Evolutionary conservation across 108 stramenopile genomes (phyloP), one percentile per base, ranked within the genome.

Genomic region (Cyclotella distinguenda): DNA sequence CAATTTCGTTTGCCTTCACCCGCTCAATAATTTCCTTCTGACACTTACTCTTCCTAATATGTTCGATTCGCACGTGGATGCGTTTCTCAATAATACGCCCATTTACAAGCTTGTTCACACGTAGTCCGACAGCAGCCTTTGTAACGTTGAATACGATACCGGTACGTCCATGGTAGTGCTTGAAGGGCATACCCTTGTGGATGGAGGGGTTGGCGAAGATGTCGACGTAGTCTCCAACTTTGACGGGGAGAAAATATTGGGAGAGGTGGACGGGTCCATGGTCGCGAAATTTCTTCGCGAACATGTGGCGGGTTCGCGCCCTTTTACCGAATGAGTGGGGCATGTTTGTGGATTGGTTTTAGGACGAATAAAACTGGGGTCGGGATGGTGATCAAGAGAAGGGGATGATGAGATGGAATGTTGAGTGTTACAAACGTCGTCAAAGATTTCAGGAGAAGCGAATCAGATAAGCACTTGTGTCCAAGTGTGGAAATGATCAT

Each of bases 171-270:
- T 99, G 99, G 94, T 98, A 99, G 85, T 88, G 84, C 88, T 98
- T 97, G 96, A 96, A 94, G 51, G 99, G 99, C 99, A 99, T 99
- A 85, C 99, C 99, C 91, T 97, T 98, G 89, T 98, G 97, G 62
- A 96, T 81, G 68, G 96, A 90, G 16, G 97, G 91, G 84, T 99
- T 86, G 67, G 93, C 96, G 66, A 96, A 96, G 85, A 99, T 98
- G 72, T 99, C 99, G 4, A 99, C 99, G 81, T 96, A 96, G 82
- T 99, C 99, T 28, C 99, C 99, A 16, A 96, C 84, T 95, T 97
- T 90, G 57, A 92, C 85, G 26, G 69, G 82, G 78, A 89, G 79
- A 62, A 96, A 62, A 80, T 93, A 96, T 81, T 89, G 93, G 56
- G 93, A 94, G 36, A 97, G 87, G 65, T 84, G 74, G 72, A 85